phyloP scores from a whole-genome alignment of 345 rosid species.

The Citrus australasica region DNA sequence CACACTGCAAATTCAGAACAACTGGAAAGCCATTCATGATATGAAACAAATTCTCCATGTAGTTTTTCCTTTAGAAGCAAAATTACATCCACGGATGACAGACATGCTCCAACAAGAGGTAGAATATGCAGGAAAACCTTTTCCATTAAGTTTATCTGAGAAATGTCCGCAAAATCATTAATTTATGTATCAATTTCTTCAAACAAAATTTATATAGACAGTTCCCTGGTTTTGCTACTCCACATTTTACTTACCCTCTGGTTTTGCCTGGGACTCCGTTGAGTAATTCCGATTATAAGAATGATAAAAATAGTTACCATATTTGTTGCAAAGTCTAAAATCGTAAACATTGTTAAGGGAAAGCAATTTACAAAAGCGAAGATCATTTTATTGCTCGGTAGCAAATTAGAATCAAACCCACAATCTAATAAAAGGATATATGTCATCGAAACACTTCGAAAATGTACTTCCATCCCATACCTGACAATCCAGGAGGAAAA shows the following conservation, averaged over 20 bases:
- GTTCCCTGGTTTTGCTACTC: not conserved
- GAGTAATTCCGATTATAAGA: conserved; percentile 39
- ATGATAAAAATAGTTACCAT: conserved; percentile 46
- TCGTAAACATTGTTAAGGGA: conserved; percentile 51
- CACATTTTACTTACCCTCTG: conserved; percentile 35
- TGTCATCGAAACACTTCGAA: conserved; percentile 43
- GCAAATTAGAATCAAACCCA: not conserved
- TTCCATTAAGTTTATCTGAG: conserved; percentile 45
- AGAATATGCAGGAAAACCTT: conserved; percentile 44
- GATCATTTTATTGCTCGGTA: not conserved
- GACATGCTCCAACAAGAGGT: conserved; percentile 57
- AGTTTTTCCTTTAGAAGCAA: conserved; percentile 37
- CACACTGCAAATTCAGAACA: conserved; percentile 53
- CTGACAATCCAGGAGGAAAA: conserved; percentile 24
- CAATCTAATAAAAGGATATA: conserved; percentile 47
- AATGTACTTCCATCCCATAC: conserved; percentile 53
- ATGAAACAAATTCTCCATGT: conserved; percentile 34
- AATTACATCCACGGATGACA: conserved; percentile 55
- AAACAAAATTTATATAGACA: not conserved
- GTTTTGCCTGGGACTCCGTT: conserved; percentile 26
- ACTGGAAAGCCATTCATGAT: conserved; percentile 51
- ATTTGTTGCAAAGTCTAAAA: conserved; percentile 62
- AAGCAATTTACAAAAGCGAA: conserved; percentile 5
- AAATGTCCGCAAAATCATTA: conserved; percentile 4
- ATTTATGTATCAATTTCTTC: not conserved